A percentile compares a stretch with the other conserved stretches of the same genome.
phyloP scores from a whole-genome alignment of 176 grass and related monocot genomes.

The Thalia dealbata region DNA sequence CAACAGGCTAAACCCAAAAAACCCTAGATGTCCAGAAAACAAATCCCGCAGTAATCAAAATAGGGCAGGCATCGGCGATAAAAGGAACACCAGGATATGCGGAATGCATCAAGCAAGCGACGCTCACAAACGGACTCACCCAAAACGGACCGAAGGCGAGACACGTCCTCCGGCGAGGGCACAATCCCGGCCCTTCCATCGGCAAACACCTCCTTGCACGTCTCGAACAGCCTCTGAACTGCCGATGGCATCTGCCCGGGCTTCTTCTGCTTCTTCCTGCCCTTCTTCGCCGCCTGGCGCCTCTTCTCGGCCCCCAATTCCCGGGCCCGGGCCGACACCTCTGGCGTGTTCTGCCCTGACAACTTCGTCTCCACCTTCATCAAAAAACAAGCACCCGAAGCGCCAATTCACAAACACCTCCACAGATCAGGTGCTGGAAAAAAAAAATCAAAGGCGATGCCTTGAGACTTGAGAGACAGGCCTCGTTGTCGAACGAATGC shows the following conservation, averaged over 20 bases:
- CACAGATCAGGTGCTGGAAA: neutral
- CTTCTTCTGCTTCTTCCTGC: slow-evolving; percentile 28
- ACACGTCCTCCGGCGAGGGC: slow-evolving; percentile 42
- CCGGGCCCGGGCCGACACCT: neutral
- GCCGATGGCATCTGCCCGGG: neutral
- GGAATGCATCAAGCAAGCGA: slow-evolving; percentile 9
- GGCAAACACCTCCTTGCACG: slow-evolving; percentile 47
- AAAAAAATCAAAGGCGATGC: neutral
- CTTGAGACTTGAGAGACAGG: neutral
- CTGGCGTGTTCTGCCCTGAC: slow-evolving; percentile 8
- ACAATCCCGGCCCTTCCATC: slow-evolving; percentile 33
- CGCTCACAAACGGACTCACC: slow-evolving; percentile 26
- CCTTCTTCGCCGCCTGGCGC: slow-evolving; percentile 20
- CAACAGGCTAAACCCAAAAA: neutral
- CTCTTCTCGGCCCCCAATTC: neutral
- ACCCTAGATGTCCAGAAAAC: neutral
- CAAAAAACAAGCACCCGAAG: neutral
- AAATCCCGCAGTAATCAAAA: neutral
- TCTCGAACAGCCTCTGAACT: slow-evolving; percentile 62
- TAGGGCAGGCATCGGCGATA: neutral
- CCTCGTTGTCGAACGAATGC: neutral
- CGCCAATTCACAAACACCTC: neutral
- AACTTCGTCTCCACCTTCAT: slow-evolving; percentile 11
- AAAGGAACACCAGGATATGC: slow-evolving; percentile 3
- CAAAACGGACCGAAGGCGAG: slow-evolving; percentile 24